Conservation (phyloP, 179 eudicot genomes). For the Dionaea muscipula region DNA sequence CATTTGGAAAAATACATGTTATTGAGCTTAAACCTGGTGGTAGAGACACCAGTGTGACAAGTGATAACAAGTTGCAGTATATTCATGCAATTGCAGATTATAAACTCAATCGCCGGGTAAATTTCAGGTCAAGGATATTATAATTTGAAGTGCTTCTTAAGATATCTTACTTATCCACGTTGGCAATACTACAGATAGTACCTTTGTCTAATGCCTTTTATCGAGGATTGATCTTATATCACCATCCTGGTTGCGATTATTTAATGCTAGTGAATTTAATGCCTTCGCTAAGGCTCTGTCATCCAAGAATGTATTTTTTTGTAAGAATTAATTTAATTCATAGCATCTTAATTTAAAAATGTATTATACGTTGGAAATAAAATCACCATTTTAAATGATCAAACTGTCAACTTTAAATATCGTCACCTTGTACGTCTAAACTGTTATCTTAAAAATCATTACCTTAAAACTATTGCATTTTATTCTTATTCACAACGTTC, state of each 20-base stretch:
- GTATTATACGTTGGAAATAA: too few relatives aligned
- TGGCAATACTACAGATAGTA: constrained; percentile 43
- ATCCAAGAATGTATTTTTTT: too few relatives aligned
- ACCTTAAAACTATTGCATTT: too few relatives aligned
- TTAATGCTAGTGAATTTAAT: constrained; percentile 95
- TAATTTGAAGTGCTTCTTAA: constrained; percentile 2
- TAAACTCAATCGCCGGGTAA: constrained; percentile 91
- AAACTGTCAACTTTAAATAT: too few relatives aligned
- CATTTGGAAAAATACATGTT: constrained; percentile 52
- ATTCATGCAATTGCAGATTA: constrained; percentile 97
- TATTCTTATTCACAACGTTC: too few relatives aligned
- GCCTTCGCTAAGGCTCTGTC: too few relatives aligned
- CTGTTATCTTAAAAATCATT: too few relatives aligned
- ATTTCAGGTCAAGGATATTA: not conserved
- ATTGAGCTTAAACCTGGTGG: constrained; percentile 93
- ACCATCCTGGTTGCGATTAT: constrained; percentile 87
- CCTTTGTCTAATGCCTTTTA: constrained; percentile 87
- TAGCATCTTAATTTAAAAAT: too few relatives aligned
- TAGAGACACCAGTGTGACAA: constrained; percentile 60
- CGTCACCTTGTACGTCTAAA: too few relatives aligned
- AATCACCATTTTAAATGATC: too few relatives aligned
- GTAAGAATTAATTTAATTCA: too few relatives aligned
- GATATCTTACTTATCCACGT: constrained; percentile 8
- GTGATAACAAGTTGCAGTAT: constrained; percentile 89
- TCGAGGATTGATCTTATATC: constrained; percentile 84